Base-by-base conservation (phyloP, 2,329 filamentous ascomycete species). In the Colletotrichum lindemuthianum region DNA sequence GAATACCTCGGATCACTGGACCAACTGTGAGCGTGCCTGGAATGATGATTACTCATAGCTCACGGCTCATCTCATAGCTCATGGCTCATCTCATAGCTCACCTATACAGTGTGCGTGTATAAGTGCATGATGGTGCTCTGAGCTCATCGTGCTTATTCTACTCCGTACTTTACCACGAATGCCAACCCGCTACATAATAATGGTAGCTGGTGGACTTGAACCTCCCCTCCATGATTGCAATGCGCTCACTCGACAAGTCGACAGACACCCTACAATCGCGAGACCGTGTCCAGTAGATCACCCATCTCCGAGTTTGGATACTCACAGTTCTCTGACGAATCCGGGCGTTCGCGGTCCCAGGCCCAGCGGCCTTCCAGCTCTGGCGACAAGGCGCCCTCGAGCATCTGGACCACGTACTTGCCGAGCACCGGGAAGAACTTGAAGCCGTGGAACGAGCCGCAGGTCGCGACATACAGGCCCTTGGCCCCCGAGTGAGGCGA, bases 341-440 rank as follows among this genome's bases (percentile, higher is more conserved):
- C 83, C 2, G 87, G 86, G 24, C 85, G 76, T 70, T 86, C 82
- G 11, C 87, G 81, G 72, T 90, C 86, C 85, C 85, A 87, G 5
- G 83, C 83, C 85, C 85, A 87, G 68, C 81, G 82, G 54, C 74
- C 69, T 51, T 70, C 70, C 63, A 86, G 70, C 56, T 82, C 80
- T 0, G 78, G 69, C 7, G 76, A 72, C 15, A 88, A 72, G 12
- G 73, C 67, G 11, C 74, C 82, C 69, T 82, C 82, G 8, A 81
- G 74, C 87, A 84, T 84, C 69, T 86, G 81, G n/a, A 82, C 72
- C 34, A 88, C 79, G 68, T 90, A 90, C 68, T 84, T 85, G 5
- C 89, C 88, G 33, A 90, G 82, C 3, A 86, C 82, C 0, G 88
- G 88, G 61, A 91, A 82, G 74, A 91, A 90, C 74, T 91, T 90